phyloP scores from a whole-genome alignment of 305 asterid genomes.

The Solanum hybrid region DNA sequence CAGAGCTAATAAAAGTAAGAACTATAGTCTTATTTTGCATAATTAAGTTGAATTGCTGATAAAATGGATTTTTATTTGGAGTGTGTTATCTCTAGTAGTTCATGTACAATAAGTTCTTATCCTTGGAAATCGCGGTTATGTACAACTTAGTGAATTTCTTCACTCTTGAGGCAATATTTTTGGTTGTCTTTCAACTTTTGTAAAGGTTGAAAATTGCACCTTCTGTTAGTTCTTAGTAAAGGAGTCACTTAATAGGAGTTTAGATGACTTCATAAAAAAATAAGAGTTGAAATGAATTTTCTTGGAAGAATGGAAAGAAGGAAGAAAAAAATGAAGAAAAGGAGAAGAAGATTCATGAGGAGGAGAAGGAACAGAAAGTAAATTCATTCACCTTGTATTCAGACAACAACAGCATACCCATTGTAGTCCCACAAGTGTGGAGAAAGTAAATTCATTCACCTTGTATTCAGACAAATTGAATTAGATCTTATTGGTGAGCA shows the following conservation, averaged over 20 bases:
- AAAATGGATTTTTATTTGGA: not conserved
- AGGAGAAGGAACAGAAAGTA: not conserved
- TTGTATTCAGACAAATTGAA: not conserved
- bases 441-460: not conserved
- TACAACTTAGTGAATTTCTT: not conserved
- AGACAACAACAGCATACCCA: not conserved
- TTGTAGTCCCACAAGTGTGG: not conserved
- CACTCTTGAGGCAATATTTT: not conserved
- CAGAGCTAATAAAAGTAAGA: constrained; percentile 52
- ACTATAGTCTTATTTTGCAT: not conserved
- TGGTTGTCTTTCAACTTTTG: not conserved
- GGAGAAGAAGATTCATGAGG: not conserved
- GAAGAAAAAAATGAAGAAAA: not conserved
- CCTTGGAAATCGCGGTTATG: not conserved
- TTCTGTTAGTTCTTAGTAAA: not conserved
- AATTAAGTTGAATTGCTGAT: not conserved
- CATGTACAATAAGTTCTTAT: not conserved
- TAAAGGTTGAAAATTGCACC: not conserved
- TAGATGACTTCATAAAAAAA: not conserved
- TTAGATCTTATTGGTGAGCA: not conserved
- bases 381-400: not conserved
- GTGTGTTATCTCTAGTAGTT: not conserved
- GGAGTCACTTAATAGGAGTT: not conserved
- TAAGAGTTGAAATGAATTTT: not conserved
- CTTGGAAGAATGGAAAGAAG: not conserved